These are phyloP conservation scores for Nigrospora oryzae DNA, from an alignment of 2,329 filamentous ascomycete genomes.

Conservation along the genomic window DNA sequence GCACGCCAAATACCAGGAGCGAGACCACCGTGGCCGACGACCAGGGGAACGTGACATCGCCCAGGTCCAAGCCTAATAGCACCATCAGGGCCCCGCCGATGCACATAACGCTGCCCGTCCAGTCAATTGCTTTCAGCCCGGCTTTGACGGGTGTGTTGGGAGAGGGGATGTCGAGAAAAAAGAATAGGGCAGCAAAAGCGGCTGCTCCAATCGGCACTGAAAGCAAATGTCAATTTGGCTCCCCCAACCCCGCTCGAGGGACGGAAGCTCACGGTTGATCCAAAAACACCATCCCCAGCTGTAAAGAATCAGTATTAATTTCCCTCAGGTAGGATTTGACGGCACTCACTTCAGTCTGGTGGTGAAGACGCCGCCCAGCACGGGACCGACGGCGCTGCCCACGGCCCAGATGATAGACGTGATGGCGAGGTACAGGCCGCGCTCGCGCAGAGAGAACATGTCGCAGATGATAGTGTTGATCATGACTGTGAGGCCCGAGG, in stretches of 20 bases:
- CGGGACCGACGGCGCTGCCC: slow-evolving; percentile 56
- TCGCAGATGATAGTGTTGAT: slow-evolving; percentile 27
- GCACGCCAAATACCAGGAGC: slow-evolving; percentile 52
- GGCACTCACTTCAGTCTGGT: slow-evolving; percentile 33
- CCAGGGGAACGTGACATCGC: slow-evolving; percentile 56
- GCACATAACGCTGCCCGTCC: slow-evolving; percentile 52
- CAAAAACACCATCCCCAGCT: slow-evolving; percentile 54
- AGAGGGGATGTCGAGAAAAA: slow-evolving; percentile 60
- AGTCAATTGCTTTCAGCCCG: slow-evolving; percentile 54
- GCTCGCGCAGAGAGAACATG: slow-evolving; percentile 18
- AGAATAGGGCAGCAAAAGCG: slow-evolving; percentile 48
- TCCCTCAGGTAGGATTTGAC: too few relatives aligned
- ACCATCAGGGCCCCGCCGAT: slow-evolving; percentile 61
- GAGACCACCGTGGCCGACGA: slow-evolving; percentile 52
- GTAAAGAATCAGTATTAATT: too few relatives aligned
- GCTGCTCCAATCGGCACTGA: slow-evolving; percentile 39
- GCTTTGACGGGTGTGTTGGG: slow-evolving; percentile 53
- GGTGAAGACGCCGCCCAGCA: slow-evolving; percentile 45
- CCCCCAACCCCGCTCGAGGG: too few relatives aligned
- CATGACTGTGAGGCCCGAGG: slow-evolving; percentile 1
- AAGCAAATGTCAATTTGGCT: neutral
- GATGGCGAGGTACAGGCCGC: slow-evolving; percentile 31
- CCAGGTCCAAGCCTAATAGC: slow-evolving; percentile 61
- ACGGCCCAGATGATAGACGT: slow-evolving; percentile 61
- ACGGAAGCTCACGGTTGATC: slow-evolving; percentile 38